phyloP scores from a whole-genome alignment of 345 rosid genomes.

The Boechera stricta region DNA sequence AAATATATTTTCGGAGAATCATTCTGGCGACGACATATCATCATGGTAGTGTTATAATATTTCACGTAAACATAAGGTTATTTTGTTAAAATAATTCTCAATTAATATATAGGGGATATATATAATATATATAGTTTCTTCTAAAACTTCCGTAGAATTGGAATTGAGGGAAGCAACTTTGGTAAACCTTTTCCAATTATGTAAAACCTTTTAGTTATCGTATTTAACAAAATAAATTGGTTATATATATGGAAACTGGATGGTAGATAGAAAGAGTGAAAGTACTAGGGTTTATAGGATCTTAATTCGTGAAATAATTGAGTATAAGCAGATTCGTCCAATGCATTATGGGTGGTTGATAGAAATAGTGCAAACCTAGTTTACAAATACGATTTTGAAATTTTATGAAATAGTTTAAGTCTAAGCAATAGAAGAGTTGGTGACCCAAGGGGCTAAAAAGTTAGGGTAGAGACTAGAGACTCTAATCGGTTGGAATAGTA shows the following conservation, averaged over 20 bases:
- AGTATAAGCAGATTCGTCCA: constrained; percentile 12
- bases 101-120: too few species aligned
- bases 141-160: not conserved
- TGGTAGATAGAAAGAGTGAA: constrained; percentile 1
- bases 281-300: not conserved
- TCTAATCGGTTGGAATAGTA: constrained; percentile 56
- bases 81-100: too few species aligned
- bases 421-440: constrained; percentile 33
- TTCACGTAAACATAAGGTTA: too few species aligned
- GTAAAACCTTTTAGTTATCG: not conserved
- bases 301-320: constrained; percentile 1
- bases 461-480: constrained; percentile 55
- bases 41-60: too few species aligned
- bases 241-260: constrained; percentile 2
- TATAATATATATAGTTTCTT: not conserved
- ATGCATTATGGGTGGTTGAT: constrained; percentile 9
- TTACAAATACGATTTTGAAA: constrained; percentile 6
- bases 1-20: too few species aligned
- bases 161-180: not conserved
- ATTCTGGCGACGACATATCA: too few species aligned
- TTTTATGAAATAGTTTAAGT: not conserved
- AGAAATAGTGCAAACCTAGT: constrained; percentile 18
- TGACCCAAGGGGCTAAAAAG: constrained; percentile 43
- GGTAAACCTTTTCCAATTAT: not conserved
- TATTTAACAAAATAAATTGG: not conserved